phyloP scores from a whole-genome alignment of 257 asterid species.

The Solanum tarapatanum region DNA sequence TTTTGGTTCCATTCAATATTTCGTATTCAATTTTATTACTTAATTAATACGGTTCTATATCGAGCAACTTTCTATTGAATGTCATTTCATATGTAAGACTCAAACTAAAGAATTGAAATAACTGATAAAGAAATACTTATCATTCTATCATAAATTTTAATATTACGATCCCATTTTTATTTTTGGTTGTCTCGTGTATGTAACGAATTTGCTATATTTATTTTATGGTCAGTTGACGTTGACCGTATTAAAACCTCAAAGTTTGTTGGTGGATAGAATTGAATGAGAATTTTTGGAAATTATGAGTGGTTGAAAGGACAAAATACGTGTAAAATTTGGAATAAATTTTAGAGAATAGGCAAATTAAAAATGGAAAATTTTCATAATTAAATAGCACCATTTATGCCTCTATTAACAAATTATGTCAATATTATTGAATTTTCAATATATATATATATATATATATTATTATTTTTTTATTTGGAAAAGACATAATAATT shows the following conservation, averaged over 20 bases:
- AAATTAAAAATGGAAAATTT: background rate
- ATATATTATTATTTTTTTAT: no score
- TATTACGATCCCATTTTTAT: background rate
- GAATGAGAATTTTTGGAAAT: background rate
- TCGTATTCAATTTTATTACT: background rate
- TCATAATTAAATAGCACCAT: background rate
- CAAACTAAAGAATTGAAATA: background rate
- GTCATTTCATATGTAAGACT: background rate
- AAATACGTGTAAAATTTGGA: background rate
- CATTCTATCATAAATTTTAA: background rate
- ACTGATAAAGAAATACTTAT: no score
- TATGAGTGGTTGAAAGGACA: background rate
- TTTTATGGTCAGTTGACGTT: background rate
- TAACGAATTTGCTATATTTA: background rate
- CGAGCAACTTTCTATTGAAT: background rate
- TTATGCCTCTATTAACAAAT: background rate
- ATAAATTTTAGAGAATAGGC: background rate
- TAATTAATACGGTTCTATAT: accelerated
- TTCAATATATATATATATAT: background rate
- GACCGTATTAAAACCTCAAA: background rate
- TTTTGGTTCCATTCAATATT: background rate
- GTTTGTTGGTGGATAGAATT: background rate
- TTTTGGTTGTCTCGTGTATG: background rate
- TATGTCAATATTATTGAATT: no score
- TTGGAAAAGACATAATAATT: no score